Percentiles rank a stretch among this genome's conserved stretches.
phyloP scores from a whole-genome alignment of 2,329 filamentous ascomycete species.

The Cladorrhinum sp. region DNA sequence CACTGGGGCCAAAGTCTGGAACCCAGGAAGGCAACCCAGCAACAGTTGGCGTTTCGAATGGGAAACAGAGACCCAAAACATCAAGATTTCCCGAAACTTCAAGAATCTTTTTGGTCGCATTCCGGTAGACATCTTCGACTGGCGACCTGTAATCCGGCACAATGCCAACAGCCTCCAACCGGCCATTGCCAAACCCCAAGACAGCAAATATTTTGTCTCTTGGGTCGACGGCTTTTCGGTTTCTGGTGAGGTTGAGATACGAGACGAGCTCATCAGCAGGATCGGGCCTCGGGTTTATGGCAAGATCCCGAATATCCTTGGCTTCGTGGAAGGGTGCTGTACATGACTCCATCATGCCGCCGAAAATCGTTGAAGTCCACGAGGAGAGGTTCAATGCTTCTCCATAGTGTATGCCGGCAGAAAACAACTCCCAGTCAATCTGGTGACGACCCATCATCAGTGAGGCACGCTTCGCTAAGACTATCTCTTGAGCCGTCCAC shows the following conservation, averaged over 20 bases:
- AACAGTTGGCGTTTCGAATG: background rate
- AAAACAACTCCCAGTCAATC: conserved; percentile 10
- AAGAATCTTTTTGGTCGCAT: conserved; percentile 4
- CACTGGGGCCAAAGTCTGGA: conserved; percentile 7
- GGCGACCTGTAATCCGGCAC: conserved; percentile 5
- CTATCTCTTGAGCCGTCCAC: conserved; percentile 13
- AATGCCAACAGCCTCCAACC: background rate
- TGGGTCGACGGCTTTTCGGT: conserved; percentile 6
- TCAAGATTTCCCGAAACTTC: conserved; percentile 5
- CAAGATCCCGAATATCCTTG: background rate
- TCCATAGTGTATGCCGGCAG: background rate
- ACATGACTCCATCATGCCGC: background rate
- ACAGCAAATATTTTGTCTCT: conserved; percentile 15
- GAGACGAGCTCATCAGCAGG: conserved; percentile 8
- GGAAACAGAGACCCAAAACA: conserved; percentile 9
- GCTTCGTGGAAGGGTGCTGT: background rate
- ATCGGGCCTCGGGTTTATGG: background rate
- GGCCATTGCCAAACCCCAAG: background rate
- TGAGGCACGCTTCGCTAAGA: conserved; percentile 7
- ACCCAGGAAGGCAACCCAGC: conserved; percentile 12
- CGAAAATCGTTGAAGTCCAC: background rate
- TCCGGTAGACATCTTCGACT: conserved; percentile 2
- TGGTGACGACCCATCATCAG: conserved; percentile 7
- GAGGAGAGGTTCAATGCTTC: background rate
- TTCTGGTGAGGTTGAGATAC: conserved; percentile 3